These are phyloP conservation scores for Melaleuca quinquenervia DNA, from an alignment of 345 rosid species.

Conservation along the genomic window DNA sequence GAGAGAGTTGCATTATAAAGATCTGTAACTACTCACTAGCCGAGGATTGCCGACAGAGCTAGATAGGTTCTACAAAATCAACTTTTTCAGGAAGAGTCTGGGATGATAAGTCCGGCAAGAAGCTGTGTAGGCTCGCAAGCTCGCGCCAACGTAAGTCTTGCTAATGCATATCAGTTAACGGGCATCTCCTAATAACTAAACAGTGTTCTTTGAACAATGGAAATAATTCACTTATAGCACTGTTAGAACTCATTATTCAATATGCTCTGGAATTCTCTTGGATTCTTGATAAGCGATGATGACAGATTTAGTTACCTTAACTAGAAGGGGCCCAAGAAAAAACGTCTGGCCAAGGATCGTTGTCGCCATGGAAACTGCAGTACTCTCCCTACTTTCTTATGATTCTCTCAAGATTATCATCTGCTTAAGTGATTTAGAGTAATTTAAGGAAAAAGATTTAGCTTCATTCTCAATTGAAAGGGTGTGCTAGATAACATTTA, in stretches of 20 bases:
- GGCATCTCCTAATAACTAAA: background rate
- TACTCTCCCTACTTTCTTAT: background rate
- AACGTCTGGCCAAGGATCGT: background rate
- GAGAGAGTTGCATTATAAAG: conserved; percentile 83
- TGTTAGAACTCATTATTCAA: background rate
- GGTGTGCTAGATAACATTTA: background rate
- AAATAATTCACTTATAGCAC: background rate
- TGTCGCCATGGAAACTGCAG: background rate
- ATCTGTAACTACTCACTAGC: conserved; percentile 56
- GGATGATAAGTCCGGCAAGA: conserved; percentile 82
- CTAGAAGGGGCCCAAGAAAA: background rate
- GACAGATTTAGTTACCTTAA: background rate
- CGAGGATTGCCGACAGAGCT: conserved; percentile 63
- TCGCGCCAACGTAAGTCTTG: conserved; percentile 85
- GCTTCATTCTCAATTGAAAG: background rate
- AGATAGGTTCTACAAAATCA: conserved; percentile 63
- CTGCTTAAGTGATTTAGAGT: background rate
- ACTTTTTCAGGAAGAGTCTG: conserved; percentile 74
- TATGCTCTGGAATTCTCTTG: background rate
- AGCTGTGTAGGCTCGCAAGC: conserved; percentile 72
- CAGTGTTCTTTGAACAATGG: background rate
- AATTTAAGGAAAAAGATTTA: background rate
- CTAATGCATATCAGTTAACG: background rate
- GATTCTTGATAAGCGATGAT: background rate
- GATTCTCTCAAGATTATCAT: background rate